Evolutionary conservation across 257 asterid genomes (phyloP), one percentile per base, ranked within the genome.

Genomic region (Orobanche coerulescens): DNA sequence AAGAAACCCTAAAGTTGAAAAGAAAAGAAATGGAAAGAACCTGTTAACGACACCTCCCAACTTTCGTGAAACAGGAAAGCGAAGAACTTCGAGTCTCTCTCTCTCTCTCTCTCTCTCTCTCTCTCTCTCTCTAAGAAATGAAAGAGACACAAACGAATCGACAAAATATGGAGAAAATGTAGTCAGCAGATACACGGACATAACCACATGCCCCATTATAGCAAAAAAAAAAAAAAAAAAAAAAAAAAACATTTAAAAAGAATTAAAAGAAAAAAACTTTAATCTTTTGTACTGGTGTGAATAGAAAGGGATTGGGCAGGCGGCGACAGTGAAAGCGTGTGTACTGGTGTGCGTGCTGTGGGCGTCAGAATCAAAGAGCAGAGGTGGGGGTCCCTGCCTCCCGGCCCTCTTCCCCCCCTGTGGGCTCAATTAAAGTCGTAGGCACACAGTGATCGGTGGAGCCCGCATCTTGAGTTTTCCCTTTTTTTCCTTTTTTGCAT

Each of bases 341-440:
- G n/a, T n/a, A 56, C 73, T 44, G 51, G 58, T 69, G 69, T 60
- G 79, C 69, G 68, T 57, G 40, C 64, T 55, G 72, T 31, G 75
- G 31, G 79, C 79, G 79, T 76, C 85, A 76, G 80, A 73, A 62
- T 75, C 77, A 64, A 71, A 54, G 69, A 18, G 36, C 65, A 53
- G 70, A 47, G 64, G 34, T 39, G 46, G 69, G 75, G 51, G 54
- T 26, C n/a, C n/a, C n/a, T n/a, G n/a, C n/a, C n/a, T n/a, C n/a
- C n/a, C n/a, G n/a, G n/a, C n/a, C n/a, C n/a, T n/a, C n/a, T n/a
- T n/a, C n/a, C n/a, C n/a, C n/a, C n/a, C n/a, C n/a, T 1, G 28
- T 16, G 76, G 74, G 24, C 73, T 71, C 75, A 42, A 50, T 1
- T 18, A 18, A 33, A 54, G 18, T 40, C 15, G 36, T 36, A 36